Base-by-base conservation (phyloP, 192 early-diverging fungal genomes). In the Spinellus fusiger region DNA sequence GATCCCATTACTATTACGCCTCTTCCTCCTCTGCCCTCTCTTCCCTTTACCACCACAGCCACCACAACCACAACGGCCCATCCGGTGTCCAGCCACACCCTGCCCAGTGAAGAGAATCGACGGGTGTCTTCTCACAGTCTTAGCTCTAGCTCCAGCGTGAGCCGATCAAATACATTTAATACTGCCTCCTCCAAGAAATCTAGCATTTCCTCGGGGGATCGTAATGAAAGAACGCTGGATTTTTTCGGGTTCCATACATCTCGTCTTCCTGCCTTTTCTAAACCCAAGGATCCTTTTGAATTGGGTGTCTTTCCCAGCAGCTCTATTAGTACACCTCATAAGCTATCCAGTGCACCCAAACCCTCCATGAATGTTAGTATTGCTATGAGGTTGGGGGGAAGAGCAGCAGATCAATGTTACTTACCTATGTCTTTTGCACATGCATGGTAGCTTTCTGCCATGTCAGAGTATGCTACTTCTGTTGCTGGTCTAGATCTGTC, bases 81-180 rank as follows among this genome's bases (percentile, higher is more conserved):
- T 20, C 28, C 27, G 9, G n/a, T 12, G 15, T 1, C 28, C 2
- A 38, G 25, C 23, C 20, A 22, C 22, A 22, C 33, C 49, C 23
- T 7, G 1, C 5, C 52, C 16, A 12, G 29, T 12, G 15, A 34
- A 29, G 4, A 18, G 5, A 23, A 46, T 25, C 12, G 66, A 54
- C 66, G 60, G 0, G 31, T 51, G 23, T 68, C 66, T 16, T 59
- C 60, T 12, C 59, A 50, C 27, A 68, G 66, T 25, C 34, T 56
- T 15, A 35, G n/a, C 9, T 62, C 66, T 31, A 28, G 26, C 12
- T 50, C 59, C 4, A 65, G 53, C 35, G 50, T 71, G 5, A 60
- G 53, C 48, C 59, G 69, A 15, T 65, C 69, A 0, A 71, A 71
- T 34, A 71, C 69, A 2, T 71, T 65, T 34, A 71, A 65, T 46